Base-by-base conservation (phyloP, 2,329 filamentous ascomycete genomes). In the Aspergillus brasiliensis region DNA sequence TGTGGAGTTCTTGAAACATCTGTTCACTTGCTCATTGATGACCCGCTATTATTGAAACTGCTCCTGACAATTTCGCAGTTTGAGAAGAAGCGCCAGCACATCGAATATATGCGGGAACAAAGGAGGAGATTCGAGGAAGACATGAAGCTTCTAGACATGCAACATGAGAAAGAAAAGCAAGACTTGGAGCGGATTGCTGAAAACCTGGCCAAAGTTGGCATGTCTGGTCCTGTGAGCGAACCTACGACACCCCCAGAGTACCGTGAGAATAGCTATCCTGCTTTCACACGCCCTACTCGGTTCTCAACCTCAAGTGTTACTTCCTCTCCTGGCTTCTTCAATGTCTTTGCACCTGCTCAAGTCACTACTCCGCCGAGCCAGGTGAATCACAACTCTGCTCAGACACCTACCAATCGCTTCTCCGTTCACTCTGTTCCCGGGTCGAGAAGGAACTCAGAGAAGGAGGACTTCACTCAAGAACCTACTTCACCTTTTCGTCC, bases 241-340 rank as follows among this genome's bases (percentile, higher is more conserved):
- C 95, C 95, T 15, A 97, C 95, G 2, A 99, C 95, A 21, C 95
- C 95, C 21, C 95, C 95, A 31, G 95, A 98, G 76, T 94, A 95
- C 75, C 89, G 88, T 68, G 92, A 96, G 65, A 87, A 86, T 62
- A 89, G 88, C 46, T 94, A 96, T 70, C 88, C 90, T 58, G 87
- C 90, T 66, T 91, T 95, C 73, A 92, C 91, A 57, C 87, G 92
- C 44, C 91, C 92, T 46, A 93, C 93, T 74, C 87, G 93, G 63
- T 94, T 96, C 80, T 96, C 94, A 56, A 90, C 91, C 62, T 93
- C 92, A 38, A 95, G 91, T 79, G 83, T 97, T 71, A 89, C 90
- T 47, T 94, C 92, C 37, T 90, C 92, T 46, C 90, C 90, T 4
- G 90, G 90, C 48, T 78, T 91, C 57, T 87, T 89, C 76, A 88